phyloP scores from a whole-genome alignment of 306 rosid genomes.

The Inga laurina region DNA sequence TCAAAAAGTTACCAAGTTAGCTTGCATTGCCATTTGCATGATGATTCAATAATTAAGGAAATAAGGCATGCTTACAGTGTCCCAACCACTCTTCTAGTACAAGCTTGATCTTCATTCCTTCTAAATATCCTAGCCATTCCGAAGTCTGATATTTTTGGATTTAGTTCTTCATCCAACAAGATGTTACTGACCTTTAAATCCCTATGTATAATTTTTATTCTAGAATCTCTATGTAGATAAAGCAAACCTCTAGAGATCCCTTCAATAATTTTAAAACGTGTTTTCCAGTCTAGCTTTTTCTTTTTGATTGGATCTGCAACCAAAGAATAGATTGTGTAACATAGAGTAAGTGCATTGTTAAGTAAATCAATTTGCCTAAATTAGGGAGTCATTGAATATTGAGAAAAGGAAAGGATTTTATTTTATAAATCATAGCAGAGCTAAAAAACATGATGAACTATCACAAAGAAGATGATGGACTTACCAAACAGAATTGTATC shows the following conservation, averaged over 20 bases:
- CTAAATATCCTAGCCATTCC: neutral
- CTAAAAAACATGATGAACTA: neutral
- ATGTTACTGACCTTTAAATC: neutral
- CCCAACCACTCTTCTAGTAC: neutral
- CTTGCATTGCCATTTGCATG: too few species aligned
- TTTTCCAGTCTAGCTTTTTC: neutral
- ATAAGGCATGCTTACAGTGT: neutral
- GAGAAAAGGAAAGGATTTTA: neutral
- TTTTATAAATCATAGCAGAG: neutral
- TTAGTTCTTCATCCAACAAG: neutral
- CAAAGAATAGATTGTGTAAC: neutral
- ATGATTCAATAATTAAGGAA: neutral
- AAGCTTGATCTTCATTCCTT: neutral
- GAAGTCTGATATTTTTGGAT: neutral
- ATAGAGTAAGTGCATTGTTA: neutral
- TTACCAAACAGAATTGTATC: neutral
- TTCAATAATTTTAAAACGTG: neutral
- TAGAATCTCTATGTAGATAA: slow-evolving; percentile 9
- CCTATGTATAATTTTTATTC: neutral
- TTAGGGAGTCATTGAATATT: neutral
- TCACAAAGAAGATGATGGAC: neutral
- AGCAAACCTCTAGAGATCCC: neutral
- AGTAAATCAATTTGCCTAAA: neutral
- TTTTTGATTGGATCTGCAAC: neutral
- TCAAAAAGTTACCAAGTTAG: neutral